Conservation (phyloP, 2,329 filamentous ascomycete species). For the Immersiporthe knoxdaviesiana region DNA sequence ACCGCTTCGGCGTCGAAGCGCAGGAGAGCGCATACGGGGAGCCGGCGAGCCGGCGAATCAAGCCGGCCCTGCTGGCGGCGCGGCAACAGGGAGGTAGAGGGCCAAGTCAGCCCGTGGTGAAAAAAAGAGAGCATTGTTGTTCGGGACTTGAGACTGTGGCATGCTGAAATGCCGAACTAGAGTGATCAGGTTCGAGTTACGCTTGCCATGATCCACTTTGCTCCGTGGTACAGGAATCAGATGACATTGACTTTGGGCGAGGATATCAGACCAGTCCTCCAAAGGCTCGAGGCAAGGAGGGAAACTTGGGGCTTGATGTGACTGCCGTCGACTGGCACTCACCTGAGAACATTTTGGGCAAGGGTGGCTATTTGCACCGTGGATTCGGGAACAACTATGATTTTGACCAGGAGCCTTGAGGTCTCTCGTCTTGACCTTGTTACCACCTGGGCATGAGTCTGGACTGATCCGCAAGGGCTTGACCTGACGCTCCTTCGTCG, state of each 20-base stretch:
- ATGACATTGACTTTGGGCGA: slow-evolving; percentile 60
- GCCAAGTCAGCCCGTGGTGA: slow-evolving; percentile 54
- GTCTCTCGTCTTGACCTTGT: background rate
- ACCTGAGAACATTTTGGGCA: slow-evolving; percentile 43
- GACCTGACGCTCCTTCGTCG: background rate
- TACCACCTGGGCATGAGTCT: too few species aligned
- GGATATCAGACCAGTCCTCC: slow-evolving; percentile 51
- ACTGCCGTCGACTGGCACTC: slow-evolving; percentile 50
- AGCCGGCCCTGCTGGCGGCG: slow-evolving; percentile 43
- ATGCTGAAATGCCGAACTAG: slow-evolving; percentile 64
- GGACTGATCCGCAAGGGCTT: background rate
- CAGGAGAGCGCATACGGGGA: slow-evolving; percentile 57
- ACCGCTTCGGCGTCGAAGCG: slow-evolving; percentile 42
- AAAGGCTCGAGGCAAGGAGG: slow-evolving; percentile 32
- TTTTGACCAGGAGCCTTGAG: slow-evolving; percentile 52
- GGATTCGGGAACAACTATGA: slow-evolving; percentile 66
- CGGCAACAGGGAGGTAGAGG: slow-evolving; percentile 42
- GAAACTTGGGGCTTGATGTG: slow-evolving; percentile 46
- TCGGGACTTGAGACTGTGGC: slow-evolving; percentile 65
- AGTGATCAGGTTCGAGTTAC: slow-evolving; percentile 56
- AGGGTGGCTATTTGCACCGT: slow-evolving; percentile 53
- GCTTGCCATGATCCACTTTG: slow-evolving; percentile 65
- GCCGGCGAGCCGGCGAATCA: slow-evolving; percentile 56
- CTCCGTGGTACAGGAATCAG: slow-evolving; percentile 58
- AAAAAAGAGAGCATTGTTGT: slow-evolving; percentile 61